Base-by-base conservation (phyloP, 2,329 filamentous ascomycete genomes). In the Beauveria medogensis region DNA sequence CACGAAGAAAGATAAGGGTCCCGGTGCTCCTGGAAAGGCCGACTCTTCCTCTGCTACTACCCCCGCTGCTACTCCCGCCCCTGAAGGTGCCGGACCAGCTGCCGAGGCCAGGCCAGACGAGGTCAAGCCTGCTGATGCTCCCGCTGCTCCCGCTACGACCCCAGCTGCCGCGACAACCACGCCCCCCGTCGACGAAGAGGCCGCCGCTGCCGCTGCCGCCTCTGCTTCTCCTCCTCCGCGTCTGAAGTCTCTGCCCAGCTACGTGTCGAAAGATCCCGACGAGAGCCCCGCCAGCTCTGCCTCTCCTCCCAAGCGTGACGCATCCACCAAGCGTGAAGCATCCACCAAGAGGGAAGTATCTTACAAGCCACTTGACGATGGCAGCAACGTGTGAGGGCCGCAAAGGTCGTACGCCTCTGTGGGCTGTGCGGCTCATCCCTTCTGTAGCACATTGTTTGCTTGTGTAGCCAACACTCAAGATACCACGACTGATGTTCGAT, bases 231-330 rank as follows among this genome's bases (percentile, higher is more conserved):
- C 59, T 24, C 24, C 41, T 12, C 41, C 52, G 41, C 40, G 51
- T 8, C 37, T 55, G 9, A 16, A 24, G 3, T 4, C 55, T 41
- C 20, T 53, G 26, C 55, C 34, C 26, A 50, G 34, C 47, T 12
- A 56, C 43, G 22, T 41, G 22, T 41, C 44, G 20, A 26, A 46
- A 10, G 63, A 65, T 34, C 64, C 64, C 3, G 64, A 65, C 34
- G 64, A 62, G 43, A 64, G 63, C 20, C 64, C 64, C 5, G 64
- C 64, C 14, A 63, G 63, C 44, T 52, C 63, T 14, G 64, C 63
- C 41, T 26, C 54, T 34, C 26, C 52, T 43, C 64, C 64, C 5
- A 64, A 61, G 50, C 58, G 59, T 14, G 64, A 65, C 6, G 41
- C 48, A 5, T 59, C 60, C 53, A 55, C 54, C 44, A 61, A 61